Base-by-base conservation (phyloP, 805 yeast genomes). In the Yarrowia sp. region DNA sequence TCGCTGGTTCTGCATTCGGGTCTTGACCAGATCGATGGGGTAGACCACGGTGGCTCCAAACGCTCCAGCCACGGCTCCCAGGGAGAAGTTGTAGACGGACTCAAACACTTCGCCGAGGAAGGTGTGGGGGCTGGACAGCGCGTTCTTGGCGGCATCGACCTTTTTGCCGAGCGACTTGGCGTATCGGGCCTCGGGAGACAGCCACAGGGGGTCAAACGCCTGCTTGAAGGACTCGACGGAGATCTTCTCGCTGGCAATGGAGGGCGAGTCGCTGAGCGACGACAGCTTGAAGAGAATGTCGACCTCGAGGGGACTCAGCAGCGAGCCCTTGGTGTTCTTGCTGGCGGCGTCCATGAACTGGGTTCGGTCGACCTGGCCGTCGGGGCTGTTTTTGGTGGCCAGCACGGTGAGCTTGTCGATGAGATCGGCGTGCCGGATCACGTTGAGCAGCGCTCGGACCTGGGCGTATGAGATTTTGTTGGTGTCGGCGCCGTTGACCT, bases 1-100 rank as follows among this genome's bases (percentile, higher is more conserved):
- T 71, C 92, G 86, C 80, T 94, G 98, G 70, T 96, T 96, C 80
- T 94, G 99, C 96, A 94, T 92, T 78, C 98, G 86, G 6, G 99
- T 94, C 80, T 94, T 94, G 71, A 94, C 92, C 76, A 95, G 82
- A 79, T 94, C 99, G 72, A 95, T 95, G 39, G 99, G 99, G 77
- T 94, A 94, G 52, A 94, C 99, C 15, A 90, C 91, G 7, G 97
- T 91, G n/a, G 99, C 98, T 70, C 99, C 99, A 78, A 94, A 87
- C 73, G 97, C 95, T 69, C 99, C 99, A 39, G 99, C 98, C 63
- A 93, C 84, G 3, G 98, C 92, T 17, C 99, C 99, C 69, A 94
- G 81, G 38, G 90, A 80, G 78, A 94, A 94, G 69, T 96, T 92
- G 79, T 93, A 91, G 68, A 88, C 83, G 9, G 97, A 91, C 75